Base-by-base conservation (phyloP, 306 rosid genomes). In the Pyrus betulifolia region DNA sequence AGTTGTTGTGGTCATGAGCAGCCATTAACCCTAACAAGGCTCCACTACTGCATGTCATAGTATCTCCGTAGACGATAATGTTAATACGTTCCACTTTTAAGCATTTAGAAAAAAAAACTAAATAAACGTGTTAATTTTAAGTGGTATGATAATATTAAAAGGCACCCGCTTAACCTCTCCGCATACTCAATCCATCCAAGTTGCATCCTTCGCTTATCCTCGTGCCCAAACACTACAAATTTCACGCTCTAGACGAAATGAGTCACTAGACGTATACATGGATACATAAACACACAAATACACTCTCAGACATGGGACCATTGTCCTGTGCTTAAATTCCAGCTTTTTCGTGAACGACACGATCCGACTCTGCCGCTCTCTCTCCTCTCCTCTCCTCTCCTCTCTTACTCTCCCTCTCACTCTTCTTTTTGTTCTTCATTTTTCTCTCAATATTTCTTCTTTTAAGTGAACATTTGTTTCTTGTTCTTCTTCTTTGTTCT, bases 321-420 rank as follows among this genome's bases (percentile, higher is more conserved):
- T 76, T 72, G 79, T 86, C 82, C 90, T 88, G 74, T 82, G 67
- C 88, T 78, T 77, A 64, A 88, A 58, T 75, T 84, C 82, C 65
- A 84, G 77, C 81, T 70, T 78, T 88, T 85, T 87, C 90, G 83
- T 90, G 83, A 67, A 87, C 91, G 97, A 90, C 97, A 92, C 87
- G 97, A 92, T 92, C 96, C 96, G 97, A 80, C 75, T 87, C 96
- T 90, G 79, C 92, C 93, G 89, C 90, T 85, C 72, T 77, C 70
- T 67, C 77, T 74, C 79, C 79, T 74, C 79, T 76, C 70, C 77
- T 60, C 80, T 66, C 66, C 22, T 15, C 55, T 49, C 55, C 57
- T 22, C 22, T 72, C 7, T 33, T 5, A 33, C 38, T 38, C 35
- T 40, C 60, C 59, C 33, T 45, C 76, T 45, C 76, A 57, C 62